phyloP scores from a whole-genome alignment of 495 filamentous ascomycete species.

The Umbilicaria muhlenbergii region DNA sequence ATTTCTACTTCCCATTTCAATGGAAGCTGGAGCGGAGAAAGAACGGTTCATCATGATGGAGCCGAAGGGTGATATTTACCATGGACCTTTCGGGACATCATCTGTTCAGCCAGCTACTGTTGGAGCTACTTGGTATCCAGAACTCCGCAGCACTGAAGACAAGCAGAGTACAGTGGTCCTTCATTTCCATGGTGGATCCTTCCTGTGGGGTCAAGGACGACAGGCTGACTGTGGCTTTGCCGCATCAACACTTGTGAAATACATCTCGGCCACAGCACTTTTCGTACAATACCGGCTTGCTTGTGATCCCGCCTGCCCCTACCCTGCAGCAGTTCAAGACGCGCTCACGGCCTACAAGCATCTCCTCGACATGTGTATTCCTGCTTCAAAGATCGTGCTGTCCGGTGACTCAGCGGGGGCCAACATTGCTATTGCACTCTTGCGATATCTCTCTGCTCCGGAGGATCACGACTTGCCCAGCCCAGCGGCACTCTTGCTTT shows the following conservation, averaged over 20 bases:
- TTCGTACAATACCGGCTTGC: conserved; percentile 26
- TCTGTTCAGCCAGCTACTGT: conserved; percentile 3
- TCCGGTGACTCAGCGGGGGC: conserved; percentile 4
- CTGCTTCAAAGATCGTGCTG: neutral
- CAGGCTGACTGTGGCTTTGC: conserved; percentile 22
- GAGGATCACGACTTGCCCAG: neutral
- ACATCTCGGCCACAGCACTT: conserved; percentile 8
- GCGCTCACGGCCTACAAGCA: neutral
- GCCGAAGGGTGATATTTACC: neutral
- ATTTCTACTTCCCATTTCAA: neutral
- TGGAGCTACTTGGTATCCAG: conserved; percentile 5
- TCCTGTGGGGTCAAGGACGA: conserved; percentile 23
- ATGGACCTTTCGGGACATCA: neutral
- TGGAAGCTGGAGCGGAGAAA: conserved; percentile 1
- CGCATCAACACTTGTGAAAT: conserved; percentile 11
- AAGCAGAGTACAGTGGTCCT: conserved; percentile 16
- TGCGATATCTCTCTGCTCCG: conserved; percentile 20
- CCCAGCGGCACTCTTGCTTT: conserved; percentile 17
- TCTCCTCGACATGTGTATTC: neutral
- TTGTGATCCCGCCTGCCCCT: conserved; percentile 13
- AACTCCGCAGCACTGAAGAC: neutral
- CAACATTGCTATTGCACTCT: conserved; percentile 23
- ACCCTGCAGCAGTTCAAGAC: neutral
- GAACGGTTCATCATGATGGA: conserved; percentile 2
- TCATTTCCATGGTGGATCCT: conserved; percentile 35